Base-by-base conservation (phyloP, 208 protist genomes). In the Trypanosoma vivax region DNA sequence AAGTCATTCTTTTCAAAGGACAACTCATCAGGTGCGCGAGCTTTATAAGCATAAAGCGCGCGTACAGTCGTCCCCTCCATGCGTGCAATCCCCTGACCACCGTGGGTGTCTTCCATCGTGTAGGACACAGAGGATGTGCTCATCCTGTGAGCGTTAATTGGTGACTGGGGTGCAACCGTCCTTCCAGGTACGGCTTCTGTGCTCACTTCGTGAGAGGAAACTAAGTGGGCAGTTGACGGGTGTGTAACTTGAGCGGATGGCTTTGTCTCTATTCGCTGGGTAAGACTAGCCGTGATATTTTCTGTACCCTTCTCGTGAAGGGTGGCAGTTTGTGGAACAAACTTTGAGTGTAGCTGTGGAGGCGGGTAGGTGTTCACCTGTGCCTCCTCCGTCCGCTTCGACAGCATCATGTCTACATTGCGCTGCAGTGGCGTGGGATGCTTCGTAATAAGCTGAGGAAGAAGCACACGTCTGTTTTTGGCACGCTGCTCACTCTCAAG, bases 1-100 rank as follows among this genome's bases (percentile, higher is more conserved):
- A 65, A 38, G 38, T 88, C 79, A 9, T 76, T 76, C 10, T 70
- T 65, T 45, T 79, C 75, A 67, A 95, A 92, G 28, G 60, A 86
- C 28, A 95, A 78, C 65, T 95, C 88, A 64, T 95, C 88, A 1
- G 80, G 76, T 1, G 83, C 81, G 2, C 76, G 79, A 7, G 83
- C 78, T 53, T 69, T 70, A 75, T 92, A 95, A 23, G 53, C 37
- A 55, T 88, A 92, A 14, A 92, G 47, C 0, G 83, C 88, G n/a
- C 51, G 23, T 33, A 92, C 77, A 3, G 70, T 77, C 0, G 70
- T 60, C 1, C 88, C 88, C 47, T 95, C 84, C 46, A 92, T 78
- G 23, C 65, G 65, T 21, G 50, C 7, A 6, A 56, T n/a, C 6
- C n/a, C 9, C 18, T 18, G n/a, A 37, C 9, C 3, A 34, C 24